Evolutionary conservation across 1,284 basidiomycete genomes (phyloP).

Genomic region (Apiotrichum mycotoxinovorans): DNA sequence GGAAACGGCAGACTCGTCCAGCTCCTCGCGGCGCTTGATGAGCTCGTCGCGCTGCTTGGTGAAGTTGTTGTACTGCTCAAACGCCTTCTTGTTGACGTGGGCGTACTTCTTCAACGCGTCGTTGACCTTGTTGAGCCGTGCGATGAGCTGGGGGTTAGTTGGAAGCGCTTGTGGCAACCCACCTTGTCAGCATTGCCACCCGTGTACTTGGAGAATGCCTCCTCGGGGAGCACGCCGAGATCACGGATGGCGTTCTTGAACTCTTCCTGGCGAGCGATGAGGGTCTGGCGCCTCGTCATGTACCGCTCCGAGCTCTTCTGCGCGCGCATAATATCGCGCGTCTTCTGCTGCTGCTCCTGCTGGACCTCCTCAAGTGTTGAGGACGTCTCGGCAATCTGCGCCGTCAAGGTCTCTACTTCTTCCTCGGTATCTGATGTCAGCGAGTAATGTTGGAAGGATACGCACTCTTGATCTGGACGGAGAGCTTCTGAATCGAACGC

Average conservation of each 20-base stretch:
- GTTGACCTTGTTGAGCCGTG: conserved; percentile 83
- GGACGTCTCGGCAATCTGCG: conserved; percentile 64
- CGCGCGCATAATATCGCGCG: conserved; percentile 75
- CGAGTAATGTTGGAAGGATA: conserved; percentile 7
- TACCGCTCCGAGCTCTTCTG: conserved; percentile 95
- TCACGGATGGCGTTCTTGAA: conserved; percentile 93
- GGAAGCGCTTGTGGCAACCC: not conserved
- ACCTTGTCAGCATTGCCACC: conserved; percentile 70
- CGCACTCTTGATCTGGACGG: conserved; percentile 64
- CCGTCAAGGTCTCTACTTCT: conserved; percentile 60
- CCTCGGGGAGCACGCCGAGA: conserved; percentile 91
- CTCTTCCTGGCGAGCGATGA: conserved; percentile 80
- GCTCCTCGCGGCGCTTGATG: conserved; percentile 76
- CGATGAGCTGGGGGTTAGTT: conserved; percentile 73
- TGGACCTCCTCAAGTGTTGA: conserved; percentile 70
- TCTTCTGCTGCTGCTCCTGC: conserved; percentile 77
- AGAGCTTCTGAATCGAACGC: conserved; percentile 62
- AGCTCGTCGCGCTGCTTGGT: conserved; percentile 95
- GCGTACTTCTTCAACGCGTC: conserved; percentile 92
- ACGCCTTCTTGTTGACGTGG: conserved; percentile 99
- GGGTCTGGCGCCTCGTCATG: conserved; percentile 82
- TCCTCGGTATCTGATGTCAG: conserved; percentile 49
- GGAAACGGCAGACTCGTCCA: conserved; percentile 80
- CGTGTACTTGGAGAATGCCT: conserved; percentile 93
- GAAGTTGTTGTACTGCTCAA: conserved; percentile 97